Evolutionary conservation across 257 asterid genomes (phyloP).

Genomic region (Penstemon eatonii): DNA sequence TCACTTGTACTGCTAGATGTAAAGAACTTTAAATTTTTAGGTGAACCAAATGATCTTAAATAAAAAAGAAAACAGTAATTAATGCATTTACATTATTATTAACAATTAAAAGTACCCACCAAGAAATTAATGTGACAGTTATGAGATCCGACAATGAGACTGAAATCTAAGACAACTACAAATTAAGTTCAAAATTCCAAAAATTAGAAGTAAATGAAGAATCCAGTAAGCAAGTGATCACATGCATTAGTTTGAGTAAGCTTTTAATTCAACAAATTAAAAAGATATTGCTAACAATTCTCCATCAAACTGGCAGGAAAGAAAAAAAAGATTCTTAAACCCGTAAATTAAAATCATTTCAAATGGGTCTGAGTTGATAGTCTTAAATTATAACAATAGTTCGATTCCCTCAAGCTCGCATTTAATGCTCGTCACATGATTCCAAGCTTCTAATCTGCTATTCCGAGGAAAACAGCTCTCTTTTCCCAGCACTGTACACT

Average conservation of each 20-base stretch:
- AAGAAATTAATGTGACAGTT: conserved; percentile 41
- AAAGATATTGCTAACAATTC: not conserved
- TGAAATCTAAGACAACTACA: conserved; percentile 43
- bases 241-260: conserved; percentile 49
- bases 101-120: conserved; percentile 27
- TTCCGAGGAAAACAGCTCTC: conserved; percentile 69
- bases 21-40: not conserved
- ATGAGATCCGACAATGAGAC: conserved; percentile 55
- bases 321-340: conserved; percentile 39
- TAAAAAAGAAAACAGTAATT: not conserved
- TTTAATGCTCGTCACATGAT: conserved; percentile 95
- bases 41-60: not conserved
- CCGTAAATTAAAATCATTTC: not conserved
- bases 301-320: conserved; percentile 25
- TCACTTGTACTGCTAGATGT: not conserved
- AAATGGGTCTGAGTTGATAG: conserved; percentile 43
- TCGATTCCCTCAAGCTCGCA: conserved; percentile 74
- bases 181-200: conserved; percentile 32
- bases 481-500: conserved; percentile 43
- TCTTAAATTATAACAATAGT: conserved; percentile 54
- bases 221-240: conserved; percentile 33
- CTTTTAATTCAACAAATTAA: not conserved
- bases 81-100: not conserved
- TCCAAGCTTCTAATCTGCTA: conserved; percentile 77
- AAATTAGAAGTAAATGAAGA: conserved; percentile 30